Percentiles rank a stretch among this genome's conserved stretches.
Conservation (phyloP, 1,139 yeast genomes). For the Lodderomyces orthopsilosis region DNA sequence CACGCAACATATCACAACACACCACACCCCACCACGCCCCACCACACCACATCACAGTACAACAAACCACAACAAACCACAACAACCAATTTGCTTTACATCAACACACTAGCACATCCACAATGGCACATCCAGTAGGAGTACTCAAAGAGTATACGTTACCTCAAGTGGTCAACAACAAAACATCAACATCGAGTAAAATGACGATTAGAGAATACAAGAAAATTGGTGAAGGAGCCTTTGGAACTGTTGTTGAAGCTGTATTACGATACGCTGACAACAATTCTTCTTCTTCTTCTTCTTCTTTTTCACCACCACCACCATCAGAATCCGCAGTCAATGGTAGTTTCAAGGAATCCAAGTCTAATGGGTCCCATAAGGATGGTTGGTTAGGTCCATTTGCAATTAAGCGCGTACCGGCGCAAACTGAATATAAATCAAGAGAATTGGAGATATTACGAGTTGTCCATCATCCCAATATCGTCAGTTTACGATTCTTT, state of each 20-base stretch:
- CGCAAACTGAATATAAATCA: conserved; percentile 79
- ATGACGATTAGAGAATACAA: conserved; percentile 72
- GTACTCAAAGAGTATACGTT: conserved; percentile 15
- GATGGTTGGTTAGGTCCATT: conserved; percentile 68
- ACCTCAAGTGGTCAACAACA: conserved; percentile 59
- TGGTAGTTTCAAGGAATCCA: conserved; percentile 1
- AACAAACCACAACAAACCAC: neutral
- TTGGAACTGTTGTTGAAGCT: conserved; percentile 81
- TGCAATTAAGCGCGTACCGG: conserved; percentile 80
- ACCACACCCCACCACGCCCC: too few relatives aligned
- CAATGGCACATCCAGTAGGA: conserved; percentile 13
- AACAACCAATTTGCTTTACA: too few relatives aligned
- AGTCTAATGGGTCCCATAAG: conserved; percentile 9
- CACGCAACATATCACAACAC: too few relatives aligned
- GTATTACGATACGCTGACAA: conserved; percentile 37
- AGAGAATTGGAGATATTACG: conserved; percentile 75
- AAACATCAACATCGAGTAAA: conserved; percentile 48
- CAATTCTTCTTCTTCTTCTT: conserved; percentile 6
- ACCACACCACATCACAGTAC: too few relatives aligned
- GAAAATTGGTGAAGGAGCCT: conserved; percentile 80
- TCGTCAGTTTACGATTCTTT: conserved; percentile 61
- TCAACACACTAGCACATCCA: neutral
- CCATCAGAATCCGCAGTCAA: neutral
- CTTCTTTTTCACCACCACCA: conserved; percentile 2
- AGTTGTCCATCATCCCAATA: conserved; percentile 74